These are phyloP conservation scores for Claviceps sp. DNA, from an alignment of 2,329 filamentous ascomycete genomes.

Conservation along the genomic window DNA sequence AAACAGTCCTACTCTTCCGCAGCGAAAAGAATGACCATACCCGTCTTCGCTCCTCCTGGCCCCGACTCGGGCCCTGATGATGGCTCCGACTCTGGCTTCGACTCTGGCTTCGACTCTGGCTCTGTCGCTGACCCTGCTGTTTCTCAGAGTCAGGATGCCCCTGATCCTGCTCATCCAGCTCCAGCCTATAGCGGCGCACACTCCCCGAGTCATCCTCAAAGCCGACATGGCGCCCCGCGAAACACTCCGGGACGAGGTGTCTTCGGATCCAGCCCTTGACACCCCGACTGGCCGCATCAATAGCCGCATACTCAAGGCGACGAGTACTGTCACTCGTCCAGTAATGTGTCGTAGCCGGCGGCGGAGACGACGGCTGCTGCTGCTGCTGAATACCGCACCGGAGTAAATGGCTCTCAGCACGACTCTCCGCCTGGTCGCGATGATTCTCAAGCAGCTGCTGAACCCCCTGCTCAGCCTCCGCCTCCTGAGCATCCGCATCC, in stretches of 20 bases:
- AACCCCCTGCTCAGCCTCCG: no score
- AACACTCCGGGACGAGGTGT: constrained; percentile 46
- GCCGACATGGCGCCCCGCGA: constrained; percentile 38
- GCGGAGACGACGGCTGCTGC: constrained; percentile 16
- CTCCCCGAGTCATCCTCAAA: constrained; percentile 52
- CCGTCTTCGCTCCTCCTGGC: constrained; percentile 1
- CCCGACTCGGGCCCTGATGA: no score
- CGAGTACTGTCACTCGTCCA: constrained; percentile 53
- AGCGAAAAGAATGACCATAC: constrained; percentile 18
- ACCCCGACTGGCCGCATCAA: constrained; percentile 47
- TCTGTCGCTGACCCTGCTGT: no score
- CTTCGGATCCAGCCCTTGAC: constrained; percentile 47
- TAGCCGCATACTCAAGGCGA: constrained; percentile 51
- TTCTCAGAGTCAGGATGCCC: constrained; percentile 11
- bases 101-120: no score
- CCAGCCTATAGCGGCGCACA: constrained; percentile 47
- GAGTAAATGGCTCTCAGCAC: no score
- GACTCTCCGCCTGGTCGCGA: neutral
- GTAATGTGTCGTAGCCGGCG: constrained; percentile 49
- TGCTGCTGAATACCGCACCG: neutral
- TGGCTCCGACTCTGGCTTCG: no score
- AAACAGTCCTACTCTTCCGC: constrained; percentile 12
- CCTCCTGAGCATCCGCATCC: no score
- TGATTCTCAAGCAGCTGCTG: neutral
- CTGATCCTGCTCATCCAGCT: constrained; percentile 38